Evolutionary conservation across 2,329 filamentous ascomycete species (phyloP).

Genomic region (Keithomyces neogunnii): DNA sequence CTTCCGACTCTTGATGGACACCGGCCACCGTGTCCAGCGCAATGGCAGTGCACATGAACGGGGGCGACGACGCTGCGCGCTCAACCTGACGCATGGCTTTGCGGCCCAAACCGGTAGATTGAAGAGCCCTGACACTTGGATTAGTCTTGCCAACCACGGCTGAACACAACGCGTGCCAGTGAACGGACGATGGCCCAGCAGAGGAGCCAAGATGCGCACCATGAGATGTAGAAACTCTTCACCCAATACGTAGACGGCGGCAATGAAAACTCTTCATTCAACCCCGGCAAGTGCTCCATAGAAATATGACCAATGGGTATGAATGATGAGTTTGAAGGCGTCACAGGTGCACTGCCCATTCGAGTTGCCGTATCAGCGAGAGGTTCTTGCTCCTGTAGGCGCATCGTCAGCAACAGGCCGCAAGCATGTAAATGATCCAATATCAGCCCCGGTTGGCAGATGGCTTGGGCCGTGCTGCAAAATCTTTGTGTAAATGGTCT

Average conservation of each 20-base stretch:
- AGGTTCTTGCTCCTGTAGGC: constrained; percentile 19
- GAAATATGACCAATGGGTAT: constrained; percentile 32
- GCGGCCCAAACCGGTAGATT: constrained; percentile 25
- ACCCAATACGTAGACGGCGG: constrained; percentile 27
- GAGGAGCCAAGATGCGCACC: constrained; percentile 7
- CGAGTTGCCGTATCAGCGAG: constrained; percentile 25
- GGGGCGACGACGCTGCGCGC: constrained; percentile 18
- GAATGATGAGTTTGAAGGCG: constrained; percentile 22
- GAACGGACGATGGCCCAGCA: background rate
- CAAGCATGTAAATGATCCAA: no score
- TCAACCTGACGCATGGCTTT: constrained; percentile 27
- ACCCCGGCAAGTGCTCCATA: constrained; percentile 23
- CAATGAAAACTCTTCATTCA: constrained; percentile 22
- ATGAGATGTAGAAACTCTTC: constrained; percentile 32
- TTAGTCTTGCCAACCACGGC: background rate
- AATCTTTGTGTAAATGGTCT: no score
- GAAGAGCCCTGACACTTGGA: constrained; percentile 19
- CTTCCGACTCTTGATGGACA: constrained; percentile 19
- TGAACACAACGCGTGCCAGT: background rate
- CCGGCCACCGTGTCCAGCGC: constrained; percentile 27
- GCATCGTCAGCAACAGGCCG: background rate
- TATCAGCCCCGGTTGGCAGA: no score
- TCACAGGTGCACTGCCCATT: constrained; percentile 13
- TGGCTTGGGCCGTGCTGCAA: no score
- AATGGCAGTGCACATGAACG: constrained; percentile 23